Conservation (phyloP, 2,329 filamentous ascomycete species). For the Xenoacremonium recifei region DNA sequence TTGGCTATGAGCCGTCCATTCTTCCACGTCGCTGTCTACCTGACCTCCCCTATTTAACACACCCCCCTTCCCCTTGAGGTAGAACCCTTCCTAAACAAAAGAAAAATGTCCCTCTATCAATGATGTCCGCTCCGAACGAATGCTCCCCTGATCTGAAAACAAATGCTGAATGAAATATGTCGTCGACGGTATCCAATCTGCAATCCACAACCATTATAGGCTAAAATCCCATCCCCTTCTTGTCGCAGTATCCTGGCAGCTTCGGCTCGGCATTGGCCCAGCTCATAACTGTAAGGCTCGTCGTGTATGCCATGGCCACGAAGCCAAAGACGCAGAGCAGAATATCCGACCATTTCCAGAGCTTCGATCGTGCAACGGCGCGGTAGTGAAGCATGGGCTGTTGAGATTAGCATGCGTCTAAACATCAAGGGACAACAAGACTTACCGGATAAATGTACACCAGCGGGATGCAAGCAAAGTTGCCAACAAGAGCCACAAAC, state of each 20-base stretch:
- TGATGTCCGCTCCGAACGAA: neutral
- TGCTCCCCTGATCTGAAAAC: neutral
- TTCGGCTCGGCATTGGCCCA: constrained; percentile 66
- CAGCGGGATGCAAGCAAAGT: constrained; percentile 94
- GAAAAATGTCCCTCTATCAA: neutral
- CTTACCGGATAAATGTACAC: constrained; percentile 97
- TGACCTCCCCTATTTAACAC: no score
- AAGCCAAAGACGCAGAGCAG: constrained; percentile 77
- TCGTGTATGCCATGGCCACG: constrained; percentile 89
- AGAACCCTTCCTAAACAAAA: neutral
- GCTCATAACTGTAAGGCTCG: constrained; percentile 77
- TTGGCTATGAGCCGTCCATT: neutral
- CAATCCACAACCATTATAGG: neutral
- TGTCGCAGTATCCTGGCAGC: constrained; percentile 55
- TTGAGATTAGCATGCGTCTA: constrained; percentile 25
- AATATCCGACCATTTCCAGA: constrained; percentile 72
- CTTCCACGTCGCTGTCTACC: no score
- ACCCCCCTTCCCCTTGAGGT: no score
- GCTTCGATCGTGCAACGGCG: constrained; percentile 68
- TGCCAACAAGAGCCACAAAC: constrained; percentile 93
- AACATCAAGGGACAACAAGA: constrained; percentile 34
- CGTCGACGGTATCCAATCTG: neutral
- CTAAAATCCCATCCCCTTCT: constrained; percentile 23
- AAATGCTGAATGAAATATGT: neutral
- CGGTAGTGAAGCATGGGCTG: constrained; percentile 88